These are phyloP conservation scores for Raphanus sativus DNA, from an alignment of 345 rosid genomes.

Conservation along the genomic window DNA sequence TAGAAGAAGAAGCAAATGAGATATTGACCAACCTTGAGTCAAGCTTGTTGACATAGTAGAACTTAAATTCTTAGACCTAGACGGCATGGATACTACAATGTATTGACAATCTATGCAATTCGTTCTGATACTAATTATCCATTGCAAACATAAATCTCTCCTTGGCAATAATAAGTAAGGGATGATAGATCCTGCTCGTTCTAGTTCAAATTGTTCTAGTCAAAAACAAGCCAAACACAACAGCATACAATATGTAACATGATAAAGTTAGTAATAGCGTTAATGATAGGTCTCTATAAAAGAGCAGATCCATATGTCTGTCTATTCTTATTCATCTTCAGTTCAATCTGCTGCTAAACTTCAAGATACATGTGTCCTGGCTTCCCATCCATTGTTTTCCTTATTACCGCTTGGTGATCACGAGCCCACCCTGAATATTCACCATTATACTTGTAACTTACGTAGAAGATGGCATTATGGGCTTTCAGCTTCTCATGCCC, in stretches of 20 bases:
- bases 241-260: not conserved
- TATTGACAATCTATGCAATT: not conserved
- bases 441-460: constrained; percentile 15
- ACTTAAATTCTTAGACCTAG: not conserved
- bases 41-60: not conserved
- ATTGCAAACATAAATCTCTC: not conserved
- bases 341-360: not conserved
- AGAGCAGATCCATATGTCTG: not conserved
- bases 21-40: not conserved
- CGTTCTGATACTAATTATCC: not conserved
- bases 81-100: not conserved
- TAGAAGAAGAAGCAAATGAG: not conserved
- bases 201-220: not conserved
- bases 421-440: not conserved
- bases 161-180: no score
- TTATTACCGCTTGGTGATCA: not conserved
- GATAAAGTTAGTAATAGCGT: not conserved
- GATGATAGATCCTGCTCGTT: not conserved
- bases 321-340: not conserved
- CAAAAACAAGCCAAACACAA: not conserved
- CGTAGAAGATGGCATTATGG: constrained; percentile 1
- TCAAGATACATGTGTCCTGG: constrained; percentile 13
- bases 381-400: constrained; percentile 25
- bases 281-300: not conserved
- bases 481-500: constrained; percentile 12